phyloP scores from a whole-genome alignment of 495 filamentous ascomycete species.

The Neurospora sp. region DNA sequence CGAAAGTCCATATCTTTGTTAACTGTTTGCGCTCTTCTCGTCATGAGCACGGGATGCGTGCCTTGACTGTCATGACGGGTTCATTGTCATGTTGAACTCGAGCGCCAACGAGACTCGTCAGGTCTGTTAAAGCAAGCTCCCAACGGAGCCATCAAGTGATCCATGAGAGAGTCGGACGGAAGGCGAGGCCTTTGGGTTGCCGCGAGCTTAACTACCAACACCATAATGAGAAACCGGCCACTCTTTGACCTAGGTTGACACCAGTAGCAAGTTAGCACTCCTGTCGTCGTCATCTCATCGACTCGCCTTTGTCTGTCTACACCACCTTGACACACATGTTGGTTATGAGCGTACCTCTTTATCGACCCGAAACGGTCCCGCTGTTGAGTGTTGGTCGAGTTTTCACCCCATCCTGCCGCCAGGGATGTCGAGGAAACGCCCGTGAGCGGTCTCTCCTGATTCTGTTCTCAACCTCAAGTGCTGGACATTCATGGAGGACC shows the following conservation, averaged over 20 bases:
- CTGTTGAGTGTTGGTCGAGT: neutral
- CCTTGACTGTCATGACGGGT: neutral
- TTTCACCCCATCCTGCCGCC: neutral
- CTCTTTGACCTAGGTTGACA: neutral
- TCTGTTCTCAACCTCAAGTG: neutral
- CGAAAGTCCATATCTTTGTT: neutral
- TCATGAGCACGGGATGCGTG: neutral
- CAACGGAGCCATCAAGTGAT: neutral
- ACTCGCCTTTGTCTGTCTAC: neutral
- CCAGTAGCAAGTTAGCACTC: neutral
- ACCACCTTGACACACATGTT: neutral
- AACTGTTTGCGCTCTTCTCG: neutral
- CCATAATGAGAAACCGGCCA: neutral
- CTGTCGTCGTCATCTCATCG: neutral
- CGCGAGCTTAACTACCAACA: neutral
- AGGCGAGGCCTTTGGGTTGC: neutral
- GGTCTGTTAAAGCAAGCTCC: neutral
- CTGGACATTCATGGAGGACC: neutral
- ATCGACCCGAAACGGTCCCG: neutral
- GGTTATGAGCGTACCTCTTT: neutral
- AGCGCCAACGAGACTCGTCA: neutral
- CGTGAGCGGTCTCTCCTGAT: neutral
- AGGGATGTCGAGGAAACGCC: neutral
- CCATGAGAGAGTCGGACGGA: neutral
- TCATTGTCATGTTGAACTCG: neutral